Conservation (phyloP, 306 rosid genomes). For the Castanea crenata region DNA sequence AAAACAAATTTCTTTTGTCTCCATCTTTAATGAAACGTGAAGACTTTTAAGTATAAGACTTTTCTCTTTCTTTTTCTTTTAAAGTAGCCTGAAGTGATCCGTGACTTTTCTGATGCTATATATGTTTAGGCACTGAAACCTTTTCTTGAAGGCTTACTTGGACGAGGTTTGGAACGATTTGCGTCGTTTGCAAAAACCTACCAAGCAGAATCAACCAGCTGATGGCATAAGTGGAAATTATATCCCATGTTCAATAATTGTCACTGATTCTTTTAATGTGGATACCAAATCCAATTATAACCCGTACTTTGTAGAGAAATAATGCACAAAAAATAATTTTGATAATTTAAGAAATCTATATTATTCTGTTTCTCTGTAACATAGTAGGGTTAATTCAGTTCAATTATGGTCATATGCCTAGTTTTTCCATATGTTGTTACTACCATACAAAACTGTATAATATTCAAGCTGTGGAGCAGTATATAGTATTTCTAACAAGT, state of each 20-base stretch:
- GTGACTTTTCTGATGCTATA: constrained; percentile 15
- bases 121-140: constrained; percentile 79
- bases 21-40: not conserved
- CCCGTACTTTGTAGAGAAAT: not conserved
- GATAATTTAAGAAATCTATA: no score
- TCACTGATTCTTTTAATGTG: constrained; percentile 26
- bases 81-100: constrained; percentile 16
- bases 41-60: not conserved
- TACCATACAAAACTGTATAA: not conserved
- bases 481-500: no score
- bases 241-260: constrained; percentile 13
- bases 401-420: not conserved
- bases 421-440: not conserved
- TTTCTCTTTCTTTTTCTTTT: not conserved
- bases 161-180: constrained; percentile 68
- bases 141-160: constrained; percentile 74
- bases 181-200: constrained; percentile 61
- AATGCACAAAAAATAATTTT: not conserved
- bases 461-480: no score
- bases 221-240: not conserved
- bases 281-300: not conserved
- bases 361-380: no score
- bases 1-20: not conserved
- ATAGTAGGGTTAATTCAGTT: not conserved
- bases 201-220: constrained; percentile 24